Base-by-base conservation (phyloP, 2,329 filamentous ascomycete species). In the Colletotrichum orchidophilum region DNA sequence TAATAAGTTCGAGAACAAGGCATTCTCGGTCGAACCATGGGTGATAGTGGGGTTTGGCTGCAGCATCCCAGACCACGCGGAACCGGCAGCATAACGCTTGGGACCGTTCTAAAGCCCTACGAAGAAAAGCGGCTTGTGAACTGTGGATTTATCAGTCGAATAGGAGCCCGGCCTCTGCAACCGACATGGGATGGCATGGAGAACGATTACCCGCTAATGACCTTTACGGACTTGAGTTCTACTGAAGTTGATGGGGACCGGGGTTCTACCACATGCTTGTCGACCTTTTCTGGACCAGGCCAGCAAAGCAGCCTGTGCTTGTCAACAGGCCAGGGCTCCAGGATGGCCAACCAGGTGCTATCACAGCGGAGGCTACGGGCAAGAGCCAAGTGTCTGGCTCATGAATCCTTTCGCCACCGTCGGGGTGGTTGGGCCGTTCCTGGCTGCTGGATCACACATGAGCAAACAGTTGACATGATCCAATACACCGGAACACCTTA, bases 301-400 rank as follows among this genome's bases (percentile, higher is more conserved):
- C 67, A 67, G 50, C 57, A 50, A 58, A 42, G 49, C 39, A 67
- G 67, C 63, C 55, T 27, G 31, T 57, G 58, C 64, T 52, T 71
- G 68, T 68, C 68, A 62, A 46, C 42, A 42, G 54, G 52, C 58
- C 58, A 33, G 68, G 68, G 64, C 31, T 46, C 68, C 52, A 68
- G 58, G 64, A 42, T 53, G 58, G 27, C 58, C 58, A 58, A 63
- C 65, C 54, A 54, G 58, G 65, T 69, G 58, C 24, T 71, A 59
- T 71, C 33, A 54, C 58, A 61, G 69, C 65, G 69, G 69, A 59
- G 50, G 66, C 57, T 50, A 62, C 58, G 49, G 63, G 35, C 58
- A 69, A 60, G 70, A 72, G 66, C 66, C 70, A 72, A 61, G 66
- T 72, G 70, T 54, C 70, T 72, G 70, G 66, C 70, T 70, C 70